These are phyloP conservation scores for Pseudogymnoascus sp. DNA, from an alignment of 2,329 filamentous ascomycete species.

Conservation along the genomic window DNA sequence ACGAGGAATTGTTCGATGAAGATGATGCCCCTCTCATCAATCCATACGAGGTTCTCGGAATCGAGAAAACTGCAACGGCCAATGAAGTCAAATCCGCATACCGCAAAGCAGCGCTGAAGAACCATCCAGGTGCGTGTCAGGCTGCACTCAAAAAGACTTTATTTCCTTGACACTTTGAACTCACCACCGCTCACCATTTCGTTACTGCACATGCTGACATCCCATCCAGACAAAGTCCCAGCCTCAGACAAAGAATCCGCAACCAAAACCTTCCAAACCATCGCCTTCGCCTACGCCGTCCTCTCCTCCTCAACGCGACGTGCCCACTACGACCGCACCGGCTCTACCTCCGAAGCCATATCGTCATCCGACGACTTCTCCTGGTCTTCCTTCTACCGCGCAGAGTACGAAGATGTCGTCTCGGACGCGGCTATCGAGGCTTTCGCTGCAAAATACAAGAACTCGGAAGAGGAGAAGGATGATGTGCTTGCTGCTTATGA, in stretches of 20 bases:
- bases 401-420: constrained; percentile 73
- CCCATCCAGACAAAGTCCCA: constrained; percentile 65
- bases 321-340: constrained; percentile 81
- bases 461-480: constrained; percentile 74
- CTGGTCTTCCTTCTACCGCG: constrained; percentile 85
- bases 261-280: constrained; percentile 75
- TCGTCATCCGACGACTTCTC: constrained; percentile 66
- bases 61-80: constrained; percentile 64
- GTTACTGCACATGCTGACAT: not conserved
- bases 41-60: constrained; percentile 73
- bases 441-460: constrained; percentile 74
- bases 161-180: not conserved
- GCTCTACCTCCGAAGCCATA: constrained; percentile 78
- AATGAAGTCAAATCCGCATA: constrained; percentile 87
- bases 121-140: constrained; percentile 65
- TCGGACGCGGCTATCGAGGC: constrained; percentile 67
- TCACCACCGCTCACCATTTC: not conserved
- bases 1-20: constrained; percentile 23
- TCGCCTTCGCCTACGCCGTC: constrained; percentile 90
- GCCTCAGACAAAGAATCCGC: constrained; percentile 63
- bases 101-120: constrained; percentile 78
- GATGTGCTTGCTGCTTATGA: constrained; percentile 75
- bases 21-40: constrained; percentile 41
- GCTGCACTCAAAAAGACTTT: not conserved
- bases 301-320: constrained; percentile 78